A percentile compares a stretch with the other conserved stretches of the same genome.
phyloP scores from a whole-genome alignment of 139 green algal species.

The Chlamydomonas asymmetrica region DNA sequence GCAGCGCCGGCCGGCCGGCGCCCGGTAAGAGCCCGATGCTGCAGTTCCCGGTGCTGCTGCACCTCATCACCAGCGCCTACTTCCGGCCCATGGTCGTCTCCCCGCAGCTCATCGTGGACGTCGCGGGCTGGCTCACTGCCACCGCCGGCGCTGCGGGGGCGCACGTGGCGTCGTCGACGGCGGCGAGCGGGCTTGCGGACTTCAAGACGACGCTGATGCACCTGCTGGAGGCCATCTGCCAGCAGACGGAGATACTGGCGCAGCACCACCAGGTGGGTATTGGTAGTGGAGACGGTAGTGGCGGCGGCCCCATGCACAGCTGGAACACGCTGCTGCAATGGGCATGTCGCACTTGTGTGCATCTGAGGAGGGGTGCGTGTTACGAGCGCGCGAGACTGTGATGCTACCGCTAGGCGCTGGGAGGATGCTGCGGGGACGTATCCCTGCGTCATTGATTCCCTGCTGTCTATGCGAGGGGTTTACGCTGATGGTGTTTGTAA shows the following conservation, averaged over 20 bases:
- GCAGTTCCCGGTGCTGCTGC: constrained; percentile 60
- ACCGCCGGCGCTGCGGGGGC: constrained; percentile 22
- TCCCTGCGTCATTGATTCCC: not conserved
- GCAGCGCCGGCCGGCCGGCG: constrained; percentile 12
- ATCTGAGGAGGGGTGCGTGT: too few species aligned
- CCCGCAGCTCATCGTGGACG: constrained; percentile 48
- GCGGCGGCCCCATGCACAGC: not conserved
- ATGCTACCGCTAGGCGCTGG: too few species aligned
- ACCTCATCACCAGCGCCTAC: constrained; percentile 61
- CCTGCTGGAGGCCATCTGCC: constrained; percentile 61
- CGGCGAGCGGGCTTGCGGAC: constrained; percentile 31
- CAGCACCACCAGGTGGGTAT: constrained; percentile 35
- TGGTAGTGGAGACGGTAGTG: not conserved
- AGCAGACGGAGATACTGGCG: constrained; percentile 67
- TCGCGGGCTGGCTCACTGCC: constrained; percentile 50
- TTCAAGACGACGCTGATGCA: constrained; percentile 69
- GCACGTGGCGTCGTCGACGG: not conserved
- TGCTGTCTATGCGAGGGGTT: constrained; percentile 2
- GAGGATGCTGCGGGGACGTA: too few species aligned
- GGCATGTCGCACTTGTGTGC: too few species aligned
- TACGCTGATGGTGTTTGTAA: too few species aligned
- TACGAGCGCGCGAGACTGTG: too few species aligned
- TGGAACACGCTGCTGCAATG: too few species aligned
- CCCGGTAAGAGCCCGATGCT: constrained; percentile 31
- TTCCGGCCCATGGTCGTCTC: constrained; percentile 56